phyloP scores from a whole-genome alignment of 352 stramenopile genomes.

The Plasmopara viticola region DNA sequence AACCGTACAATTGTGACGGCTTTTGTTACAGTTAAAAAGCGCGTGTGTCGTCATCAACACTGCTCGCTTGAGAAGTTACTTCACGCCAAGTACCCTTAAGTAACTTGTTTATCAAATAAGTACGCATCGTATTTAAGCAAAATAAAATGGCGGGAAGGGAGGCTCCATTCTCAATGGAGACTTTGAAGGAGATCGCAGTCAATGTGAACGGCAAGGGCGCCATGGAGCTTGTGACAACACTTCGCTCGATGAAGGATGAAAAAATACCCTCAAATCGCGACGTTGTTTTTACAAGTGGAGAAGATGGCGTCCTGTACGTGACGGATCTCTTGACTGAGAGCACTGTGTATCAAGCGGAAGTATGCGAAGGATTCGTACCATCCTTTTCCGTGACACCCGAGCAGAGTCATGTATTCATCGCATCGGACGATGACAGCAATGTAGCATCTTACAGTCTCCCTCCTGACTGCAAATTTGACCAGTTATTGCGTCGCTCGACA shows the following conservation, averaged over 20 bases:
- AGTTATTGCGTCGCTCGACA: constrained; percentile 64
- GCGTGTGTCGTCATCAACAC: no score
- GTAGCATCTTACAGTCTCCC: constrained; percentile 69
- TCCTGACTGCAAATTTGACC: constrained; percentile 37
- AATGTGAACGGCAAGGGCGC: constrained; percentile 63
- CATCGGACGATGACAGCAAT: constrained; percentile 63
- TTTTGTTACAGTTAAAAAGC: no score
- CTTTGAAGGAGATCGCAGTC: constrained; percentile 71
- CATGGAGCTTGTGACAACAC: constrained; percentile 47
- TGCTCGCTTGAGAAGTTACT: no score
- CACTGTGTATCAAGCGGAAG: constrained; percentile 36
- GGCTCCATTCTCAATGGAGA: constrained; percentile 41
- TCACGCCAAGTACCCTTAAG: no score
- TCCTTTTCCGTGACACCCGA: constrained; percentile 65
- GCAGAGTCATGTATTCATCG: constrained; percentile 58
- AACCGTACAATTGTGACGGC: no score
- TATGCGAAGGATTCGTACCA: constrained; percentile 59
- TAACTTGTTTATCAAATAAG: no score
- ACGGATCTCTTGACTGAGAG: constrained; percentile 54
- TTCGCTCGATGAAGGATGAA: constrained; percentile 27
- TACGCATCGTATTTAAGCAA: not conserved
- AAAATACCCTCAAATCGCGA: constrained; percentile 33
- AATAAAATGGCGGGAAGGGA: constrained; percentile 14
- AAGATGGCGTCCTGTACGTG: constrained; percentile 76
- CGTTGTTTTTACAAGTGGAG: constrained; percentile 65